Evolutionary conservation across 768 basidiomycete species (phyloP), one percentile per base, ranked within the genome.

Genomic region (Phaeotremella fagi): DNA sequence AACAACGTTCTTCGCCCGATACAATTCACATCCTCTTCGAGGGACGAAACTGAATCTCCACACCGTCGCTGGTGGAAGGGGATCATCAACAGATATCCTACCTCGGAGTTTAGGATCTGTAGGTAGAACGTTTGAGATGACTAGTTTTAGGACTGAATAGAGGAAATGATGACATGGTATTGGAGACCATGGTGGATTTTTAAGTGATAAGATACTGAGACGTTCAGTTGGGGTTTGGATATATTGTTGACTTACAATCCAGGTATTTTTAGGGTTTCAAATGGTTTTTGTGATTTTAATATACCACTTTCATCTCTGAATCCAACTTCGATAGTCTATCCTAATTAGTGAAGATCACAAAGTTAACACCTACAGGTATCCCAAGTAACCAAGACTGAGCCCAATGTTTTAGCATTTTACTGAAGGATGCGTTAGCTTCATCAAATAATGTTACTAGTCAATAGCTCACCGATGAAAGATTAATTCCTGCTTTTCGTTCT

Each of bases 341-440:
- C 7, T 22, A 26, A 15, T 16, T n/a, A n/a, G 52, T 48, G 28
- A 62, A 47, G 28, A 36, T 18, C 7, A 7, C 20, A 41, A 22
- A 24, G 16, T 16, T 28, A 16, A 11, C 36, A 53, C 67, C 52
- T 28, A 71, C 70, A 4, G 75, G 73, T 16, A 75, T 59, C 16
- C 72, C 72, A 3, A 76, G 51, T n/a, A 76, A 50, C 54, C 66
- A 74, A n/a, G 66, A 70, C 27, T 76, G 75, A 6, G 75, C 75
- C 75, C 75, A 76, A 47, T 75, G 73, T 46, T 75, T 75, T 35
- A 76, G 64, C 41, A 75, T 45, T 46, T 75, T 75, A 27, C 72
- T 71, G 45, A 11, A 24, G 31, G 23, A 16, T 25, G 20, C 20
- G 9, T 12, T 41, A 33, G 3, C 25, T 20, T 26, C 12, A 20